phyloP scores from a whole-genome alignment of 2,329 filamentous ascomycete species.

The Botryotinia calthae region DNA sequence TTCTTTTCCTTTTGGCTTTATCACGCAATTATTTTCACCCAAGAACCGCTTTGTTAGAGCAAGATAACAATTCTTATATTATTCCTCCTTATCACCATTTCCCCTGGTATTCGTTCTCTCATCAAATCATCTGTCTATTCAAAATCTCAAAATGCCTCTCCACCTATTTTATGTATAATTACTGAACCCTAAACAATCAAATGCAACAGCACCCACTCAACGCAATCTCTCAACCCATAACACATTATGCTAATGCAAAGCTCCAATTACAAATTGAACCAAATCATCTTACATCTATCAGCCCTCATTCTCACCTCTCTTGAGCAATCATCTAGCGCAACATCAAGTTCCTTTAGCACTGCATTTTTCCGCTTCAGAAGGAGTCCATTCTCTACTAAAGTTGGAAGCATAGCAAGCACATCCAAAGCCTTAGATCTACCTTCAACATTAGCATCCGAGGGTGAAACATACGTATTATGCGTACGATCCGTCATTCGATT shows the following conservation, averaged over 20 bases:
- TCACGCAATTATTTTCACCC: neutral
- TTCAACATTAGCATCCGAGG: slow-evolving; percentile 28
- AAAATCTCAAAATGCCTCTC: neutral
- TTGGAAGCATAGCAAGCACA: slow-evolving; percentile 32
- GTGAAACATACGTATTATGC: slow-evolving; percentile 34
- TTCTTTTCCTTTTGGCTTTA: neutral
- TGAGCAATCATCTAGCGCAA: slow-evolving; percentile 33
- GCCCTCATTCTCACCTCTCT: slow-evolving; percentile 33
- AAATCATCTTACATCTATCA: slow-evolving; percentile 31
- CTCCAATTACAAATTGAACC: slow-evolving; percentile 27
- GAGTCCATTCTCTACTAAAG: slow-evolving; percentile 23
- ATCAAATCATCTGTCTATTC: neutral
- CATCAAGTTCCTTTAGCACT: slow-evolving; percentile 32
- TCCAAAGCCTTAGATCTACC: slow-evolving; percentile 35
- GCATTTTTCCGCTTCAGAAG: slow-evolving; percentile 26
- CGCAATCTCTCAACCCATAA: neutral
- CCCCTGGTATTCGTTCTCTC: neutral
- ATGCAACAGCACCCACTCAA: neutral
- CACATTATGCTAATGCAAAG: neutral
- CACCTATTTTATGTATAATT: neutral
- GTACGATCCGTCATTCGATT: slow-evolving; percentile 35
- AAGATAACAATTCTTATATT: neutral
- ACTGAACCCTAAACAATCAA: neutral
- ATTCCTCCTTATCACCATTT: neutral
- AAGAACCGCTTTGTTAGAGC: no score